Evolutionary conservation across 1,139 yeast genomes (phyloP).

Genomic region (Meyerozyma carpophila): DNA sequence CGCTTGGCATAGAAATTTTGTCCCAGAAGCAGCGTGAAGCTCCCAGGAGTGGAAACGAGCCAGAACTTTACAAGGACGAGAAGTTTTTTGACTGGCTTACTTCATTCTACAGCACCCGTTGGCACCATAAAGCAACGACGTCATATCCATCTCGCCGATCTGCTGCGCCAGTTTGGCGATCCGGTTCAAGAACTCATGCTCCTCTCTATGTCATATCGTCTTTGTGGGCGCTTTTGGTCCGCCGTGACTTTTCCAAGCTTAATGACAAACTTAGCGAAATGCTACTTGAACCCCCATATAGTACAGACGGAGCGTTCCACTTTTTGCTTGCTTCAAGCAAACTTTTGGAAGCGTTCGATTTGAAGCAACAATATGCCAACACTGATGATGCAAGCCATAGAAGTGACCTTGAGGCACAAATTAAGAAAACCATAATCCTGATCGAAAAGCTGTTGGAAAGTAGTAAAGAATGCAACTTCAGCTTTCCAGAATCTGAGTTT

Average conservation of each 20-base stretch:
- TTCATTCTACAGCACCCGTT: conserved; percentile 17
- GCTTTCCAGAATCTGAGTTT: neutral
- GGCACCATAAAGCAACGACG: conserved; percentile 6
- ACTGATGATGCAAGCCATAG: conserved; percentile 1
- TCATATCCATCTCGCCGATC: conserved; percentile 8
- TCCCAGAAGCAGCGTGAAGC: conserved; percentile 3
- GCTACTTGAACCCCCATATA: conserved; percentile 41
- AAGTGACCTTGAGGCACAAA: conserved; percentile 1
- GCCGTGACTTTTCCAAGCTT: conserved; percentile 20
- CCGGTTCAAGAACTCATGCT: conserved; percentile 31
- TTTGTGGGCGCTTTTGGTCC: conserved; percentile 30
- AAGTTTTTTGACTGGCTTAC: conserved; percentile 32
- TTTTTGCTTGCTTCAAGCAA: conserved; percentile 27
- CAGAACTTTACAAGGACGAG: conserved; percentile 17
- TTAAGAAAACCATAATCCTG: neutral
- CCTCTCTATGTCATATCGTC: conserved; percentile 34
- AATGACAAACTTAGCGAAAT: conserved; percentile 32
- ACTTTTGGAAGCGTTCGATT: conserved; percentile 12
- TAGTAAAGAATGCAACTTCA: neutral
- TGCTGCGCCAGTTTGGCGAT: conserved; percentile 35
- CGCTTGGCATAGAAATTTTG: conserved; percentile 47
- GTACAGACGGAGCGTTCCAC: conserved; percentile 37
- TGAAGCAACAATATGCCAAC: neutral
- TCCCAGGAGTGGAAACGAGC: neutral
- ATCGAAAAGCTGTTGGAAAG: neutral